Base-by-base conservation (phyloP, 2,329 filamentous ascomycete genomes). In the Epichloe bromicola region DNA sequence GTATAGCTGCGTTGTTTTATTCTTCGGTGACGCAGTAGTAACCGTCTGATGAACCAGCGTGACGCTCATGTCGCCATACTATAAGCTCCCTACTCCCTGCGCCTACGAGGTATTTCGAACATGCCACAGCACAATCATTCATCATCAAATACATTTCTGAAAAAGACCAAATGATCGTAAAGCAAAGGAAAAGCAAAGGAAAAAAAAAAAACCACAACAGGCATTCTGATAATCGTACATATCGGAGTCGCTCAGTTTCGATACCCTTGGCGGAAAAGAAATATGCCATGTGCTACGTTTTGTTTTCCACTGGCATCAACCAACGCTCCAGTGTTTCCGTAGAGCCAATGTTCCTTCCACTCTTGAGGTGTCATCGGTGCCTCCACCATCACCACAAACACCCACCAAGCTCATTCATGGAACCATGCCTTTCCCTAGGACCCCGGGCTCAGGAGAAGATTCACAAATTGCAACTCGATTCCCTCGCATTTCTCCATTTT, bases 141-240 rank as follows among this genome's bases (percentile, higher is more conserved):
- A 44, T n/a, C 26, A 15, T 30, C 8, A 10, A 44, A 33, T 44
- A 33, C 41, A 43, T 26, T 30, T 33, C n/a, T 15, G 17, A 23
- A 19, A 44, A 30, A 7, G 15, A 4, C 26, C 42, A 37, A 11
- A 46, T 12, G 3, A 42, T 50, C 36, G 40, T 34, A 33, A 53
- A 48, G 20, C 33, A 55, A 38, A 36, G 12, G 19, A 40, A 14
- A 53, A 48, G 20, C 33, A 55, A 38, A 36, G 12, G 19, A 40
- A 14, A n/a, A n/a, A n/a, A 53, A 26, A 26, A 26, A 49, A 53
- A 47, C 26, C 39, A 39, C 37, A 39, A 46, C 50, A 49, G 46
- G 46, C 52, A 54, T 55, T 52, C 52, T 53, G 53, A 53, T 54
- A 57, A 51, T 58, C 55, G 51, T 59, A 59, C 57, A 58, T 46